Evolutionary conservation across 1,284 basidiomycete genomes (phyloP), one percentile per base, ranked within the genome.

Genomic region (Ceraceosorus guamensis): DNA sequence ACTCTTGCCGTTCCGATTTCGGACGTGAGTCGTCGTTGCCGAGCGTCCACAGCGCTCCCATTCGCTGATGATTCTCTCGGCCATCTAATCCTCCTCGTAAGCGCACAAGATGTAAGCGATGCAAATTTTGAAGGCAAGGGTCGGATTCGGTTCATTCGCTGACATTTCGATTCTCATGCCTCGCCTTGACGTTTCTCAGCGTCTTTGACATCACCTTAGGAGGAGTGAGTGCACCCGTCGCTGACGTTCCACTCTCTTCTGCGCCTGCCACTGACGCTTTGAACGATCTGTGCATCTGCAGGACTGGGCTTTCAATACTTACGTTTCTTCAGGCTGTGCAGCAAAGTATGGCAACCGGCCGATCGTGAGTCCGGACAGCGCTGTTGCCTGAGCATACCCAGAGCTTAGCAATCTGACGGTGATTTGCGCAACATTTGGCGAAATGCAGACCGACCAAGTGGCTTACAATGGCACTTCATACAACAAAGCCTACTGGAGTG

Each of bases 191-290:
- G n/a, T n/a, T n/a, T n/a, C n/a, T n/a, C n/a, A n/a, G n/a, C 50
- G 48, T 70, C 41, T 68, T 75, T 32, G 65, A 73, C 53, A 75
- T 70, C 49, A 71, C 71, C 3, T 62, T 74, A 11, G 72, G 70
- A 46, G 73, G 73, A 6, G n/a, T n/a, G n/a, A n/a, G n/a, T n/a
- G n/a, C n/a, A n/a, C n/a, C n/a, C n/a, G n/a, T n/a, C n/a, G n/a
- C n/a, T n/a, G n/a, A n/a, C n/a, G n/a, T n/a, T n/a, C n/a, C n/a
- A n/a, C n/a, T n/a, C n/a, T n/a, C n/a, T n/a, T n/a, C n/a, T n/a
- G n/a, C n/a, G n/a, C n/a, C n/a, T n/a, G n/a, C n/a, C n/a, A n/a
- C n/a, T n/a, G n/a, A n/a, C n/a, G n/a, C n/a, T n/a, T n/a, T n/a
- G n/a, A n/a, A n/a, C n/a, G n/a, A n/a, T n/a, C n/a, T n/a, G n/a